Percentiles rank a stretch among this genome's conserved stretches.
Evolutionary conservation across 139 green algal species (phyloP).

Genomic region (Dunaliella primolecta): DNA sequence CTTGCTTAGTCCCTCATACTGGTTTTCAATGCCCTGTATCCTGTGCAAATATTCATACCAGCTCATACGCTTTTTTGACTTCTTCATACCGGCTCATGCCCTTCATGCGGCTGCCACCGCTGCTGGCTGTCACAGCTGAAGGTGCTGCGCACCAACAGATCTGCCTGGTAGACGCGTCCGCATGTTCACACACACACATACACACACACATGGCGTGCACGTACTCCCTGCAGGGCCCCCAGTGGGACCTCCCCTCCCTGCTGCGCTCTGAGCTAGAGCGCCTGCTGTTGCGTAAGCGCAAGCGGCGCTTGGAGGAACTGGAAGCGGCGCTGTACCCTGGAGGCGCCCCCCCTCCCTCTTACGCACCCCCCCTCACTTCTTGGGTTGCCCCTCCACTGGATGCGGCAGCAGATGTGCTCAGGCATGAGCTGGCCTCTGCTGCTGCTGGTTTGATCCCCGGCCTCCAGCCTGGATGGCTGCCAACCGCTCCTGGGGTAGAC

Average conservation of each 20-base stretch:
- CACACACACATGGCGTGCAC: background rate
- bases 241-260: constrained; percentile 24
- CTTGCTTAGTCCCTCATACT: too few species aligned
- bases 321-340: constrained; percentile 4
- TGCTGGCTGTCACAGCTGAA: too few species aligned
- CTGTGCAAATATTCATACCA: too few species aligned
- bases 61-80: too few species aligned
- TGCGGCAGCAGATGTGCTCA: background rate
- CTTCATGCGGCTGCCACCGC: too few species aligned
- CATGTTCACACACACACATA: background rate
- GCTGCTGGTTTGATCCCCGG: background rate
- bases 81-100: too few species aligned
- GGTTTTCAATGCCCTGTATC: too few species aligned
- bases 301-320: constrained; percentile 23
- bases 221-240: background rate
- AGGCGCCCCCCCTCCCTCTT: constrained; percentile 15
- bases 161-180: background rate
- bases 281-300: constrained; percentile 21
- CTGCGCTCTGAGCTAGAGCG: constrained; percentile 11
- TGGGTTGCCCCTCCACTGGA: background rate
- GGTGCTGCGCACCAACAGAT: too few species aligned
- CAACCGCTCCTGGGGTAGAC: too few species aligned
- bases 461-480: background rate
- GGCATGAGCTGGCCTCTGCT: too few species aligned
- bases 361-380: background rate